Evolutionary conservation across 2,329 filamentous ascomycete species (phyloP), one percentile per base, ranked within the genome.

Genomic region (Penicillium paneum): DNA sequence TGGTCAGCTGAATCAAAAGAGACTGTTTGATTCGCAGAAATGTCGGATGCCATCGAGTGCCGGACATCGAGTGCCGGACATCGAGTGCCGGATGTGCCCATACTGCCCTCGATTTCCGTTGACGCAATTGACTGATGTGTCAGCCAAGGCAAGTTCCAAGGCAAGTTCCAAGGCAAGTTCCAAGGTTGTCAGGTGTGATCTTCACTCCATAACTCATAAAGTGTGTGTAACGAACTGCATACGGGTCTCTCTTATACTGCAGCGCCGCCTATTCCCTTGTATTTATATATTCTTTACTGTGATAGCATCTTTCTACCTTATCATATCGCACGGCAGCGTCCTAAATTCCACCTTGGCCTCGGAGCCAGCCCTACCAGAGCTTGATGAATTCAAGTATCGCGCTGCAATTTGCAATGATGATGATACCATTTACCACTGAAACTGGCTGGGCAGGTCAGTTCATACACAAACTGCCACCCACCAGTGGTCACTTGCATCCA

Each of bases 91-190:
- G 6, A 24, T 24, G 21, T 24, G 21, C 21, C 21, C 21, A 24
- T 24, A 34, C 32, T 47, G 26, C 19, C 19, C 11, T 29, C 11
- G 19, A 21, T 32, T 32, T 34, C 5, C 5, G 31, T 43, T 43
- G 44, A 41, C 36, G 28, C 42, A 38, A 48, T 40, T 7, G 13
- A 29, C 31, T 36, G 41, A 52, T 51, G 48, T 38, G 49, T 38
- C 41, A 40, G 49, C 49, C 17, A 24, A 26, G 24, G n/a, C n/a
- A n/a, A n/a, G n/a, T n/a, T n/a, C n/a, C n/a, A n/a, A n/a, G n/a
- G n/a, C n/a, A n/a, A n/a, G n/a, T n/a, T n/a, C n/a, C n/a, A n/a
- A n/a, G n/a, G n/a, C n/a, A n/a, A n/a, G n/a, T n/a, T n/a, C n/a
- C n/a, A n/a, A n/a, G n/a, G n/a, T 24, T 4, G 21, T 24, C 21